Evolutionary conservation across 768 basidiomycete species (phyloP).

Genomic region (Suillus bovinus): DNA sequence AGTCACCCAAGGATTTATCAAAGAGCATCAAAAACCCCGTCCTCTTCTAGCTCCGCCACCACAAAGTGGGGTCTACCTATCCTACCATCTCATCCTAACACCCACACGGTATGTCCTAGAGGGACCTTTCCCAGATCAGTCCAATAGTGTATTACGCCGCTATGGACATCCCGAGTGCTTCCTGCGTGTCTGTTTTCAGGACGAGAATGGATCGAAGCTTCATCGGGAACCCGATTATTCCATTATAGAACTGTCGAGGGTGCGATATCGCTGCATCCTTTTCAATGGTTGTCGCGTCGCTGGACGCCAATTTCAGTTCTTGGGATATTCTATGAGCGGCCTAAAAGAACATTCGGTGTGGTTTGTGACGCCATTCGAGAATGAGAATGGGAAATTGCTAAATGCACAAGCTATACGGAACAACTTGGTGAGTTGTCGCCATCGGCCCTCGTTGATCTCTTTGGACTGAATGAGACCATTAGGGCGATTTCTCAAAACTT

Average conservation of each 20-base stretch:
- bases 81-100: slow-evolving; percentile 41
- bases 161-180: slow-evolving; percentile 43
- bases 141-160: slow-evolving; percentile 40
- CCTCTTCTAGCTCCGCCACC: slow-evolving; percentile 24
- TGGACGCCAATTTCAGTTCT: slow-evolving; percentile 45
- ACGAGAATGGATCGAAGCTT: slow-evolving; percentile 42
- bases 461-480: neutral
- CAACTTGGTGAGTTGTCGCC: slow-evolving; percentile 30
- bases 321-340: slow-evolving; percentile 57
- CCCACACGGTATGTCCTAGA: slow-evolving; percentile 40
- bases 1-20: slow-evolving; percentile 21
- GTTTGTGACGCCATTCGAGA: slow-evolving; percentile 46
- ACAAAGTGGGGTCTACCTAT: slow-evolving; percentile 25
- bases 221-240: slow-evolving; percentile 27
- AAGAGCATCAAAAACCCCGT: slow-evolving; percentile 23
- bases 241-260: slow-evolving; percentile 31
- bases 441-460: neutral
- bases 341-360: slow-evolving; percentile 49
- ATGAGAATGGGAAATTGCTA: slow-evolving; percentile 22
- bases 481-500: slow-evolving; percentile 43
- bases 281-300: slow-evolving; percentile 38
- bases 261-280: slow-evolving; percentile 36
- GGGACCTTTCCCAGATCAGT: slow-evolving; percentile 39
- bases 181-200: slow-evolving; percentile 49
- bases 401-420: slow-evolving; percentile 32